A percentile compares a stretch with the other conserved stretches of the same genome.
phyloP scores from a whole-genome alignment of 768 basidiomycete species.

The Russula vinacea region DNA sequence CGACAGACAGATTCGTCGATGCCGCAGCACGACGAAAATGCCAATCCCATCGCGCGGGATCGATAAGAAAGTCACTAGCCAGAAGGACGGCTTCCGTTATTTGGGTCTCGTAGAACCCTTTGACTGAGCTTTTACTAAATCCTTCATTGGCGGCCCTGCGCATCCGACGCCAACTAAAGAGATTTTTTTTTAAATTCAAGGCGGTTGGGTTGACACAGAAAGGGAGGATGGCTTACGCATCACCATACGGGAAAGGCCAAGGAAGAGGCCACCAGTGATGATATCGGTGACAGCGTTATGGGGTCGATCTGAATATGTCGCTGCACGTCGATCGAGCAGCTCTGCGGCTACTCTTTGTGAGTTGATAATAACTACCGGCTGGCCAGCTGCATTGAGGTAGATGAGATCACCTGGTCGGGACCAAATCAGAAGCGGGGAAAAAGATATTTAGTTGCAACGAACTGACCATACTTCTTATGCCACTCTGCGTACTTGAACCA shows the following conservation, averaged over 20 bases:
- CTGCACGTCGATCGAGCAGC: slow-evolving; percentile 1
- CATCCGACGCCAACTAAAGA: too few species aligned
- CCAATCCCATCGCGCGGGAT: too few species aligned
- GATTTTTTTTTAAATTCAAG: too few species aligned
- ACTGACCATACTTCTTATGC: not conserved
- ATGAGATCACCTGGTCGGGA: not conserved
- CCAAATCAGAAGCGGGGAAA: not conserved
- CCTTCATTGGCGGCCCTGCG: too few species aligned
- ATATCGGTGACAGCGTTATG: not conserved
- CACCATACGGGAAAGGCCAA: not conserved
- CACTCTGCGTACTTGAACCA: slow-evolving; percentile 3
- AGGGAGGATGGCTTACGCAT: not conserved
- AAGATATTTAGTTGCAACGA: too few species aligned
- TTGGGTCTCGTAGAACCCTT: too few species aligned
- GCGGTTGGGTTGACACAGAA: not conserved
- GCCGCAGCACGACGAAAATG: too few species aligned
- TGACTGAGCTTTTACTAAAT: too few species aligned
- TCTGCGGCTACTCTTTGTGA: not conserved
- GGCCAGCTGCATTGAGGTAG: not conserved
- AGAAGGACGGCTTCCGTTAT: too few species aligned
- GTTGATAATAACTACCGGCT: not conserved
- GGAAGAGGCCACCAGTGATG: not conserved
- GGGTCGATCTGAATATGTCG: not conserved
- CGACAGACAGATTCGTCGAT: too few species aligned
- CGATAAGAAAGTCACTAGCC: too few species aligned